Evolutionary conservation across 306 rosid genomes (phyloP), one percentile per base, ranked within the genome.

Genomic region (Biancaea sappan): DNA sequence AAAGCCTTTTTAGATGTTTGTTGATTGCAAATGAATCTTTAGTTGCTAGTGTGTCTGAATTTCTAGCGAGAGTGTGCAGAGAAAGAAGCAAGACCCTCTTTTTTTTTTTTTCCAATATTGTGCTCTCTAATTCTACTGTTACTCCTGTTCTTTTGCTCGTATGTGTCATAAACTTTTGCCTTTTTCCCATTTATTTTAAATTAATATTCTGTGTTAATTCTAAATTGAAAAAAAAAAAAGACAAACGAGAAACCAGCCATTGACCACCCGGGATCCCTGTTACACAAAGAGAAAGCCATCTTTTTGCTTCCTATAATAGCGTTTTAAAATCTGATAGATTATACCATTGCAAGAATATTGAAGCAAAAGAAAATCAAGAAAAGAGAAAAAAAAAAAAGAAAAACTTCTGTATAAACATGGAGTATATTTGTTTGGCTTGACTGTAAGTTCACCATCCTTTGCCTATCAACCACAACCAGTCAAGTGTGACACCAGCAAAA

Each of bases 401-500:
- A 47, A 54, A 15, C 3, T 4, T 28, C 32, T 15, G 19, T 25
- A 41, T 40, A 5, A 43, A 54, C 63, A 56, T 4, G 1, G 1
- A 35, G 22, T 16, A 9, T 0, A 8, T 28, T 67, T 41, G 21
- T 18, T 3, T n/a, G 35, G 73, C 77, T 10, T 16, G n/a, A 78
- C 37, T 79, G 60, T 41, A 57, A 61, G 32, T 14, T 85, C 83
- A 91, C 98, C 98, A 94, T 38, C 87, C 89, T 78, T 94, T 91
- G 61, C 95, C 97, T 52, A 91, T 90, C 40, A 94, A 86, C 98
- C 98, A 94, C 66, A 91, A 54, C 97, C 97, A 94, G 29, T 94
- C 98, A 37, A 91, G 88, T 34, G 88, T 81, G 6, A 88, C 97
- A 46, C 98, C 98, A 11, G 96, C 93, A 85, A 94, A 91, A 46